Evolutionary conservation across 352 stramenopile genomes (phyloP), one percentile per base, ranked within the genome.

Genomic region (Pythium aquatile): DNA sequence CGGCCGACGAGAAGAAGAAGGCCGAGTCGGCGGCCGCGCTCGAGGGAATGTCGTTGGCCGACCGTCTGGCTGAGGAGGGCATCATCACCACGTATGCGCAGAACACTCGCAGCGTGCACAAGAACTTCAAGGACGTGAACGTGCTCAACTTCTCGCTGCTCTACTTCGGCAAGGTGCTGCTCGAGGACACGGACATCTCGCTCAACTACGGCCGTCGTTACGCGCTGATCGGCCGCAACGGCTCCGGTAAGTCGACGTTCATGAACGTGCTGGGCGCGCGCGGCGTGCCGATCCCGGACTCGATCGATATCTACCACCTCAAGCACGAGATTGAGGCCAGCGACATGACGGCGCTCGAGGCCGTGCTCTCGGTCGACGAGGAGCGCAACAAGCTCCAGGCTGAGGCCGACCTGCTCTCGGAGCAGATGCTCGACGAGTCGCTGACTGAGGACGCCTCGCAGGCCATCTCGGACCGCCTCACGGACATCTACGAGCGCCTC

Each of bases 191-290:
- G 54, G 90, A 97, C 57, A 93, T 99, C 57, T 87, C 97, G 62
- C 82, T 99, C 58, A 99, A 99, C 85, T 98, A 97, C 75, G 97
- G 97, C 30, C 97, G 97, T 70, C 93, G 97, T 5, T 99, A 99
- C 72, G 97, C 92, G 20, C 79, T 99, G 26, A 97, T 99, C 56
- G 97, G 97, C 24, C 84, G 93, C 65, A 99, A 99, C 78, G 96
- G 96, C 4, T 98, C 79, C 26, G 96, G 96, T 67, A 98, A 99
- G 70, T 97, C 89, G 8, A 99, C 97, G 20, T 93, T 99, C 58
- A 97, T 99, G 87, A 97, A 98, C 74, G 93, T 97, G 24, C 70
- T 99, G n/a, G 97, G 96, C 30, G 96, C 95, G 37, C 79, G 96
- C 29, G 91, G 94, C 17, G 83, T 99, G 55, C 96, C 91, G 35